Evolutionary conservation across 2,329 filamentous ascomycete species (phyloP), one percentile per base, ranked within the genome.

Genomic region (Neofusicoccum kwambonambiense): DNA sequence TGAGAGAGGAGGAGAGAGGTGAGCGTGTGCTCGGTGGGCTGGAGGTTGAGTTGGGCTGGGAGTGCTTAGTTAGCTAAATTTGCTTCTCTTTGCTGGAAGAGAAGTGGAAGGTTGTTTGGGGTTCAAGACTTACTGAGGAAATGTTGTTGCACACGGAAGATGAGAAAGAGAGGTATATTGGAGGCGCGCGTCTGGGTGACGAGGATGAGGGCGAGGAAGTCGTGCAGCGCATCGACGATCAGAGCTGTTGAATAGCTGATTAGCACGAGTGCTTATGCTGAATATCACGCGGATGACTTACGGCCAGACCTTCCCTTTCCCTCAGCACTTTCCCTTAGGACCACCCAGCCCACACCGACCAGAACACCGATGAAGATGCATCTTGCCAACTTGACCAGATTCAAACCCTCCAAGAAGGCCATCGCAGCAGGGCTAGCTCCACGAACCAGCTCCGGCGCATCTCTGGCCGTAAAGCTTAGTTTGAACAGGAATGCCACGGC

Each of bases 111-210:
- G 27, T 31, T 31, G 27, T 31, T 31, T 31, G 27, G 27, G 27
- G 41, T 13, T n/a, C 4, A 11, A 17, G 51, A 15, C 66, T 73
- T 76, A 73, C 76, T 74, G 49, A 86, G 81, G 67, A 82, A 76
- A 70, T 84, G 82, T 65, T 88, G 80, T 73, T 88, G 85, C 3
- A 89, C 69, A 52, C 88, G 85, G 74, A 93, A 91, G 56, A 97
- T 76, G 19, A 96, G 81, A 73, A 96, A 91, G 8, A 98, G 82
- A 0, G 94, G 94, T 42, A 96, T 88, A 72, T 97, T 97, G 49
- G 91, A 88, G 6, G 89, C 87, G 67, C 92, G 88, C 22, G 92
- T 93, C 77, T 99, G 94, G 0, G 92, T 97, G 67, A 96, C 84
- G 37, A 96, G 85, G 66, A 98, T 87, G 8, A 98, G 81, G 3